Evolutionary conservation across 2,329 filamentous ascomycete genomes (phyloP).

Genomic region (Nigrospora osmanthi): DNA sequence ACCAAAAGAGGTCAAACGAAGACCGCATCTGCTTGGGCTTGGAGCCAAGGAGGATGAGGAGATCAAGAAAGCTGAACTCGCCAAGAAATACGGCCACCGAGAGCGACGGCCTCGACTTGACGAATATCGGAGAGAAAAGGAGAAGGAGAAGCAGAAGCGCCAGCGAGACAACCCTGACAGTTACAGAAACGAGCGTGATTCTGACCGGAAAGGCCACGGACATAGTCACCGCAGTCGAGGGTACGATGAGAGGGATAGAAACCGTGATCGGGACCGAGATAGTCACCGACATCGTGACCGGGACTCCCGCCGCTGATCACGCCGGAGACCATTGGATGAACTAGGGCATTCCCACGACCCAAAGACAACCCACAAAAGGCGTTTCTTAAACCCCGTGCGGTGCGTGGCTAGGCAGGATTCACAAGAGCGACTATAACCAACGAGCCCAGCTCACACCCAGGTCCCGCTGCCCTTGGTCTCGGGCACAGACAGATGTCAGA

Average conservation of each 20-base stretch:
- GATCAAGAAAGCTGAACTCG: constrained; percentile 57
- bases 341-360: too few relatives aligned
- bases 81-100: constrained; percentile 31
- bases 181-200: constrained; percentile 39
- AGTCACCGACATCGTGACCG: constrained; percentile 14
- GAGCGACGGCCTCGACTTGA: constrained; percentile 36
- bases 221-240: constrained; percentile 18
- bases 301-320: constrained; percentile 7
- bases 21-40: constrained; percentile 77
- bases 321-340: too few relatives aligned
- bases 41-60: constrained; percentile 76
- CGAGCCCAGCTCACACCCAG: too few relatives aligned
- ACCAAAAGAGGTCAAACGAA: constrained; percentile 56
- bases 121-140: constrained; percentile 39
- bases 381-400: too few relatives aligned
- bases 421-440: too few relatives aligned
- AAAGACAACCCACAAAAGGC: too few relatives aligned
- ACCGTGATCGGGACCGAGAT: constrained; percentile 22
- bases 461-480: too few relatives aligned
- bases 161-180: constrained; percentile 31
- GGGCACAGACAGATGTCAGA: too few relatives aligned
- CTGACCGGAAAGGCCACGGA: constrained; percentile 27
- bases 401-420: too few relatives aligned
- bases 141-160: constrained; percentile 31
- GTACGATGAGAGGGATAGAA: constrained; percentile 3